Base-by-base conservation (phyloP, 208 protist species). In the Zelonia costaricensis region DNA sequence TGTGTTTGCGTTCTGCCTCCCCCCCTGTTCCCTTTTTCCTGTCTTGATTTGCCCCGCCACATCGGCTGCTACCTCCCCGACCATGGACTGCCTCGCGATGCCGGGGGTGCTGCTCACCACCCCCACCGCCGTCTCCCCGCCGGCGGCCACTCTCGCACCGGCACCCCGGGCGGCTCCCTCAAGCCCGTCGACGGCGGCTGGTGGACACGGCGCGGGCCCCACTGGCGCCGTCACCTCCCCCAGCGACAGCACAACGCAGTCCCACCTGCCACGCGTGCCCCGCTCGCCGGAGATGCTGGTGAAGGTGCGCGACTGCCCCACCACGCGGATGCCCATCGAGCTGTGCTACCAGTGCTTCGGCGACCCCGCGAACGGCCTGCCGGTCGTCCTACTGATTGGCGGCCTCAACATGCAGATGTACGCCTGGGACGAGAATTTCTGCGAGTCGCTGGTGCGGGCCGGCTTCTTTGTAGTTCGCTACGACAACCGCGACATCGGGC, bases 341-440 rank as follows among this genome's bases (percentile, higher is more conserved):
- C 40, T 93, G 0, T 93, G 86, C 64, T 93, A 93, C 39, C 83
- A 90, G 30, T 86, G 78, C 62, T 91, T 90, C 54, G 86, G 86
- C 45, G 71, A 88, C 57, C 74, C 81, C 6, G 52, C 44, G 0
- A 61, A 53, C 22, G 62, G 62, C 0, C 46, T 60, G 16, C 63
- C 70, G 22, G 73, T 77, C 0, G 57, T 93, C 27, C 68, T 93
- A 16, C 74, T 93, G 10, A 81, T 93, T 15, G 69, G 80, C 38
- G 86, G 83, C 23, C 79, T 93, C 16, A 93, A 93, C 68, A 91
- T 90, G 83, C 86, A 93, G 56, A 59, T 86, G 36, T 71, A 68
- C 55, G 83, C 83, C 13, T 93, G 82, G 75, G 86, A 93, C 58
- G 86, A 93, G 62, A 31, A 42, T 8, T 93, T 93, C 60, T 93